A percentile compares a stretch with the other conserved stretches of the same genome.
Evolutionary conservation across 371 early-diverging fungal genomes (phyloP).

Genomic region (Amoeboaphelidium occidentale): DNA sequence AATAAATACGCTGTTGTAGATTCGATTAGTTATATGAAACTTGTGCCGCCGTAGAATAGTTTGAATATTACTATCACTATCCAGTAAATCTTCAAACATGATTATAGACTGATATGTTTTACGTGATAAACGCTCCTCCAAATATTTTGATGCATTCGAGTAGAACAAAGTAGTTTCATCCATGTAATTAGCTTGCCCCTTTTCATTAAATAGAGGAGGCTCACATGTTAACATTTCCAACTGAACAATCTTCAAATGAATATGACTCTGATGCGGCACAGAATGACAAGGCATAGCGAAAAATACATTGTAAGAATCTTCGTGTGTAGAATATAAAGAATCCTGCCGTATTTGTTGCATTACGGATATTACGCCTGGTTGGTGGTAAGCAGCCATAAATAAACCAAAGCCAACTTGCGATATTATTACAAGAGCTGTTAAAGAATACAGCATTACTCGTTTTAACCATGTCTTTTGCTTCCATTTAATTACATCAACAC

Average conservation of each 20-base stretch:
- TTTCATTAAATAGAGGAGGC: slow-evolving; percentile 35
- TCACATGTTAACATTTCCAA: slow-evolving; percentile 77
- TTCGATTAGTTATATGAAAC: background rate
- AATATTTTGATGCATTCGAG: slow-evolving; percentile 27
- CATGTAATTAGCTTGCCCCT: slow-evolving; percentile 15
- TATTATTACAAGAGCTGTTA: too few relatives aligned
- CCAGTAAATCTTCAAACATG: background rate
- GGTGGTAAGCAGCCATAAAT: too few relatives aligned
- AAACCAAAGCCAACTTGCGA: too few relatives aligned
- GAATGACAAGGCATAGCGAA: slow-evolving; percentile 90
- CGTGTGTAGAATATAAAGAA: too few relatives aligned
- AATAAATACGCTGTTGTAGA: background rate
- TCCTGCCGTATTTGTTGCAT: too few relatives aligned
- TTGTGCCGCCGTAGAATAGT: background rate
- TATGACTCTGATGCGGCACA: slow-evolving; percentile 55
- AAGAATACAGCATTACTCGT: too few relatives aligned
- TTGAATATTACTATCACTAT: background rate
- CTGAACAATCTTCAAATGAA: slow-evolving; percentile 26
- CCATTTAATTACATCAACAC: slow-evolving; percentile 18
- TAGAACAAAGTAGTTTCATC: slow-evolving; percentile 70
- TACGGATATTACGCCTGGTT: too few relatives aligned
- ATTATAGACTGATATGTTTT: background rate
- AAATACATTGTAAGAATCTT: slow-evolving; percentile 13
- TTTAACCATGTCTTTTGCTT: too few relatives aligned
- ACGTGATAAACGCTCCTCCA: slow-evolving; percentile 8